These are phyloP conservation scores for Populus hybrid DNA, from an alignment of 441 rosid species.

Conservation along the genomic window DNA sequence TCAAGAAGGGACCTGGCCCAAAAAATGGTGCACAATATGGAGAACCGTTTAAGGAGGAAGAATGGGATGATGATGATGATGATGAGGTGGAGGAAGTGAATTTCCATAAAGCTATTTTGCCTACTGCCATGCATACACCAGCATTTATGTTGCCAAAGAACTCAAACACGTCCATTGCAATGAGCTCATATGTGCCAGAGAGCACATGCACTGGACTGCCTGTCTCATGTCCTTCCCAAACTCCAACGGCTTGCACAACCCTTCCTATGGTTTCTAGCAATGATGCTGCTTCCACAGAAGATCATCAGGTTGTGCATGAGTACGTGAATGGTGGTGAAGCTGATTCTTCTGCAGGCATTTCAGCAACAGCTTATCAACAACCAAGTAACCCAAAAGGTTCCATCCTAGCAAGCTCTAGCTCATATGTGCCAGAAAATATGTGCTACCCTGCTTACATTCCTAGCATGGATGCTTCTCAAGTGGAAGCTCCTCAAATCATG, in stretches of 20 bases:
- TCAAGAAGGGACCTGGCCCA: conserved; percentile 79
- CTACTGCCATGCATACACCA: neutral
- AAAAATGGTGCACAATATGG: conserved; percentile 87
- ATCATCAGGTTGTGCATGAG: neutral
- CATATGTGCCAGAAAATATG: neutral
- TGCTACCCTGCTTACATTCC: neutral
- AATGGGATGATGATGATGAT: conserved; percentile 59
- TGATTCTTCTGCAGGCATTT: neutral
- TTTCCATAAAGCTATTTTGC: neutral
- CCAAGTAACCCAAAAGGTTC: neutral
- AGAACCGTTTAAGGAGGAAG: conserved; percentile 78
- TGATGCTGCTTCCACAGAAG: neutral
- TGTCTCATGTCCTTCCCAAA: conserved; percentile 24
- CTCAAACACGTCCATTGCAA: conserved; percentile 19
- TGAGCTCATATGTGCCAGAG: conserved; percentile 18
- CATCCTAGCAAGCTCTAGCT: neutral
- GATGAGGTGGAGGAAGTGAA: conserved; percentile 3
- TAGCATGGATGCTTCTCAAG: neutral
- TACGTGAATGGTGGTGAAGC: neutral
- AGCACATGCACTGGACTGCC: conserved; percentile 24
- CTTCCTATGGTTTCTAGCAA: conserved; percentile 13
- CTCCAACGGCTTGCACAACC: neutral
- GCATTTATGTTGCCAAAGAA: conserved; percentile 4
- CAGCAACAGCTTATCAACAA: neutral
- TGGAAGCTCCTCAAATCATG: neutral